phyloP scores from a whole-genome alignment of 1,284 basidiomycete species.

The Tetrapyrgos nigripes region DNA sequence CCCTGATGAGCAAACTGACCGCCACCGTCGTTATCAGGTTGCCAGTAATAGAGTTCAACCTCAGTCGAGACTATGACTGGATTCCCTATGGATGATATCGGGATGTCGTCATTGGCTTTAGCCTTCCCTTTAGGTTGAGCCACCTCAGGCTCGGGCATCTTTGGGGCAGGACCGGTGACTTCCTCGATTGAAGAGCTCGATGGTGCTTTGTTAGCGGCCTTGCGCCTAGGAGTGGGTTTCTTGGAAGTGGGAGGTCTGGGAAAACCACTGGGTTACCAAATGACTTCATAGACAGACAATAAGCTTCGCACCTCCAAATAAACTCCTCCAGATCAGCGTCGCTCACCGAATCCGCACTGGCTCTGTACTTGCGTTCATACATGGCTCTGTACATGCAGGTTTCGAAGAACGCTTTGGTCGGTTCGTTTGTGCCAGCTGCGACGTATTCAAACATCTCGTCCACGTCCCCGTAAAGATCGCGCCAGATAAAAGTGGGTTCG shows the following conservation, averaged over 20 bases:
- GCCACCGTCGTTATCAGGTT: slow-evolving; percentile 58
- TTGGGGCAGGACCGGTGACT: not conserved
- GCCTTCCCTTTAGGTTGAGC: slow-evolving; percentile 13
- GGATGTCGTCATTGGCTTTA: slow-evolving; percentile 4
- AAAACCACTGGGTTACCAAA: not conserved
- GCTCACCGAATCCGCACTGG: slow-evolving; percentile 69
- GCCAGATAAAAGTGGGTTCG: slow-evolving; percentile 88
- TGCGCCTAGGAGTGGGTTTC: slow-evolving; percentile 27
- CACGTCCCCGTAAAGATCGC: slow-evolving; percentile 84
- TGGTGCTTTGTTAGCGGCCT: slow-evolving; percentile 25
- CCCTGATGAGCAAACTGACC: slow-evolving; percentile 77
- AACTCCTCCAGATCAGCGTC: slow-evolving; percentile 80
- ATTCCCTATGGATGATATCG: slow-evolving; percentile 6
- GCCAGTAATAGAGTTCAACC: slow-evolving; percentile 78
- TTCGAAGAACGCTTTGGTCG: slow-evolving; percentile 89
- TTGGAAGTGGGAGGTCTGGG: slow-evolving; percentile 42
- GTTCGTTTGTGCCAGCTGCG: slow-evolving; percentile 79
- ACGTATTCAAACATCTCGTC: slow-evolving; percentile 88
- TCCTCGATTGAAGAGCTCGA: slow-evolving; percentile 17
- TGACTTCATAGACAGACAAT: slow-evolving; percentile 2
- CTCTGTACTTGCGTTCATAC: slow-evolving; percentile 89
- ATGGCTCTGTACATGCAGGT: slow-evolving; percentile 94
- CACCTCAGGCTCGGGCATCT: not conserved
- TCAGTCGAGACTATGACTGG: slow-evolving; percentile 26
- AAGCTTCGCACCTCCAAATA: slow-evolving; percentile 70